Percentiles rank a stretch among this genome's conserved stretches.
phyloP scores from a whole-genome alignment of 805 yeast species.

The Metschnikowia vanudenii region DNA sequence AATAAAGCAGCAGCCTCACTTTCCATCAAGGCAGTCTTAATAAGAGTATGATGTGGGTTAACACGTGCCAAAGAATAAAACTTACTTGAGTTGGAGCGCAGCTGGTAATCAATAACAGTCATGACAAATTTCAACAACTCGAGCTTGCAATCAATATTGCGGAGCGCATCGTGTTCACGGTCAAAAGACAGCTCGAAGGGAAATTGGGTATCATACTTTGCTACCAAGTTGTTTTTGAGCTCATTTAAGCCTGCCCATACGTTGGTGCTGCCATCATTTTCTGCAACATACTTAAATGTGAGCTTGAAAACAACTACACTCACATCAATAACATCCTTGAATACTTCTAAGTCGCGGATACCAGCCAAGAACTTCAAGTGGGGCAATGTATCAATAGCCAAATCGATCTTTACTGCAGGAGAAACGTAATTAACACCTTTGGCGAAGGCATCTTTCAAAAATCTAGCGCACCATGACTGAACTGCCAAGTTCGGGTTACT shows the following conservation, averaged over 20 bases:
- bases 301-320: constrained; percentile 42
- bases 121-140: constrained; percentile 71
- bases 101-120: constrained; percentile 43
- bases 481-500: constrained; percentile 34
- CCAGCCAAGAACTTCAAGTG: constrained; percentile 28
- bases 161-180: constrained; percentile 47
- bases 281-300: constrained; percentile 45
- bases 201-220: constrained; percentile 55
- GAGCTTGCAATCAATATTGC: constrained; percentile 59
- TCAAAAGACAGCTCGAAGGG: constrained; percentile 51
- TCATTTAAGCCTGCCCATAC: constrained; percentile 56
- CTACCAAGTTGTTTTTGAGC: constrained; percentile 59
- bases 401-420: constrained; percentile 32
- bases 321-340: constrained; percentile 34
- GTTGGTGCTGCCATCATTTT: constrained; percentile 44
- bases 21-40: constrained; percentile 54
- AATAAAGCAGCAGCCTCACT: constrained; percentile 67
- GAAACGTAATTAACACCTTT: constrained; percentile 26
- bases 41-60: constrained; percentile 60
- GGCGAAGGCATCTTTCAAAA: constrained; percentile 38
- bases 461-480: constrained; percentile 42
- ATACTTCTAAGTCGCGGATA: constrained; percentile 30
- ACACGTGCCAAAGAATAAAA: constrained; percentile 52
- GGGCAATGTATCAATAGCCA: constrained; percentile 42
- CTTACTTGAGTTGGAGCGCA: constrained; percentile 37